Evolutionary conservation across 1,139 yeast genomes (phyloP).

Genomic region (Kluyveromyces sp.): DNA sequence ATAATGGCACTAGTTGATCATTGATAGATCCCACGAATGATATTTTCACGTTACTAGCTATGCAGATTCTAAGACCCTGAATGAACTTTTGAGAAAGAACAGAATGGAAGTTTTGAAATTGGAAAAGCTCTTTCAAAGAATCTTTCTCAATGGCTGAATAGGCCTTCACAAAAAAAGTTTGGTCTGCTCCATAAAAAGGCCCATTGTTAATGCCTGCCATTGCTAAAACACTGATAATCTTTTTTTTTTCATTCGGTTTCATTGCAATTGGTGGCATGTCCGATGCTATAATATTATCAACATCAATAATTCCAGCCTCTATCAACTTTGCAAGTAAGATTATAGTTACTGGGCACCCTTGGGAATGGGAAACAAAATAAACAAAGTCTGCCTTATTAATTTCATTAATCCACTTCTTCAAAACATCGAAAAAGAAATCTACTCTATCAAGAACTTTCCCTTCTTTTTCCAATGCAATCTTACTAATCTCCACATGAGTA

Average conservation of each 20-base stretch:
- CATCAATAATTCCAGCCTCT: conserved; percentile 53
- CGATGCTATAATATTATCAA: conserved; percentile 18
- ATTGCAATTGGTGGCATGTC: conserved; percentile 1
- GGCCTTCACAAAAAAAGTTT: conserved; percentile 74
- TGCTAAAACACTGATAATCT: conserved; percentile 66
- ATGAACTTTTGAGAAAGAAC: conserved; percentile 58
- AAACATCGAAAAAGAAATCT: conserved; percentile 63
- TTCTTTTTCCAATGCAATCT: conserved; percentile 88
- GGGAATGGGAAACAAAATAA: conserved; percentile 88
- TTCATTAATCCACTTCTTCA: conserved; percentile 64
- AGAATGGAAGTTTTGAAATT: conserved; percentile 71
- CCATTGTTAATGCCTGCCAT: conserved; percentile 97
- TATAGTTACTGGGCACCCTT: conserved; percentile 89
- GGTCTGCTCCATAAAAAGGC: conserved; percentile 86
- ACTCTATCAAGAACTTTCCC: conserved; percentile 86
- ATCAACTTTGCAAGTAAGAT: conserved; percentile 67
- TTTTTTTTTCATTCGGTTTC: conserved; percentile 30
- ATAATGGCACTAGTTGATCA: conserved; percentile 88
- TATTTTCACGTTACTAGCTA: conserved; percentile 66
- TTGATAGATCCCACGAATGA: conserved; percentile 81
- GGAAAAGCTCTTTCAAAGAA: conserved; percentile 76
- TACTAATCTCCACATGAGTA: conserved; percentile 60
- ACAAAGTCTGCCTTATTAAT: conserved; percentile 74
- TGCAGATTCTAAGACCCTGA: conserved; percentile 56
- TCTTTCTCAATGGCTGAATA: conserved; percentile 86